Base-by-base conservation (phyloP, 805 yeast genomes). In the Yamadazyma paraphyllophila region DNA sequence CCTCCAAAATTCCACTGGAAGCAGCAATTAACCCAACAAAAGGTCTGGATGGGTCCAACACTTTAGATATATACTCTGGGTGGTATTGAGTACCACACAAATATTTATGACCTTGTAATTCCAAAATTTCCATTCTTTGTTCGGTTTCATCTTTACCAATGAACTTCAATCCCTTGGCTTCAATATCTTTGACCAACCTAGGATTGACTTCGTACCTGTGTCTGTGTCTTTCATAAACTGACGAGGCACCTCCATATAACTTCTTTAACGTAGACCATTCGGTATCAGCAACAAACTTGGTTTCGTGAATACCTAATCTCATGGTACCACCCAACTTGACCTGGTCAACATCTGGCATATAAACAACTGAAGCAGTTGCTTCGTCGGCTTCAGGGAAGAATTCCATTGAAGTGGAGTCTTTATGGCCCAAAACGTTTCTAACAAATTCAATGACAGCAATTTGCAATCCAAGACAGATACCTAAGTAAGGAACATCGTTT, bases 131-230 rank as follows among this genome's bases (percentile, higher is more conserved):
- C 96, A 95, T 94, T 76, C 99, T 86, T 58, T 82, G 79, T 52
- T 84, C 87, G 39, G 81, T 68, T 63, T 91, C 97, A 69, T 94
- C 99, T 67, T 85, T 88, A 62, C 98, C 99, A 47, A 94, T 92
- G 64, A 91, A 94, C 55, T 75, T 73, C 66, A 95, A 77, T 14
- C 98, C 99, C 42, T 83, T 72, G 7, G 67, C 66, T 69, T 94
- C 98, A 51, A 92, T 78, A 36, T 72, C 67, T 13, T 69, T 73
- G 52, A 91, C 84, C 56, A 88, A 74, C 52, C 78, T 80, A 12
- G 99, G 99, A 69, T 91, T 92, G 58, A 94, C 88, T 69, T 94
- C 99, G 67, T 94, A 94, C 73, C 99, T 83, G 69, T 94, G 99
- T 75, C 99, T 86, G 68, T 94, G 99, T 78, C 99, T 88, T 74